These are phyloP conservation scores for Quercus phellos DNA, from an alignment of 331 rosid genomes.

Conservation along the genomic window DNA sequence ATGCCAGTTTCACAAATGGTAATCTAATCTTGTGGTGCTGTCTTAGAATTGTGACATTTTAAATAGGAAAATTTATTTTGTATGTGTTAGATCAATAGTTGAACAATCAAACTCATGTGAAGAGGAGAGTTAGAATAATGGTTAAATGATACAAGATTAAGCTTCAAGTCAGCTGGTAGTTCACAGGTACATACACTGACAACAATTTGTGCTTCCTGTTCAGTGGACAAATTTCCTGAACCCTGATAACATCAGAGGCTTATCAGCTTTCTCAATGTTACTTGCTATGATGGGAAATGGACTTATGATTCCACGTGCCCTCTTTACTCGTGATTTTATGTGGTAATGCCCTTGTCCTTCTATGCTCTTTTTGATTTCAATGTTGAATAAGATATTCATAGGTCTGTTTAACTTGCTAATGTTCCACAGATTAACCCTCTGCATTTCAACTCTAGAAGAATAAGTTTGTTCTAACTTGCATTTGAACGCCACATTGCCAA, in stretches of 20 bases:
- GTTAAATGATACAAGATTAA: too few relatives aligned
- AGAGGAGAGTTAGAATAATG: too few relatives aligned
- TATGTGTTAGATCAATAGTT: background rate
- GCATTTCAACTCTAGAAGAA: background rate
- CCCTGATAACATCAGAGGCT: conserved; percentile 95
- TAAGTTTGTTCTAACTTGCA: background rate
- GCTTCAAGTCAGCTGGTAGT: too few relatives aligned
- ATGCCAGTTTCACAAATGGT: conserved; percentile 98
- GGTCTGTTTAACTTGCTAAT: background rate
- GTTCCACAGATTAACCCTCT: background rate
- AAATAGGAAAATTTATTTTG: background rate
- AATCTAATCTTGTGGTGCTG: conserved; percentile 7
- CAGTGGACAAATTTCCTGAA: conserved; percentile 96
- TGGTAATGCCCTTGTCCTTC: conserved; percentile 51
- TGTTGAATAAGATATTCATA: background rate
- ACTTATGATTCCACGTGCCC: conserved; percentile 88
- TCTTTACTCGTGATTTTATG: conserved; percentile 82
- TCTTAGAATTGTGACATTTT: conserved; percentile 4
- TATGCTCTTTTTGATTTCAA: background rate
- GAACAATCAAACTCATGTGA: too few relatives aligned
- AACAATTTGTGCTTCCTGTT: conserved; percentile 21
- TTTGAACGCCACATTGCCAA: background rate
- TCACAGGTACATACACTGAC: background rate
- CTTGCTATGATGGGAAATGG: conserved; percentile 97
- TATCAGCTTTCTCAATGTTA: conserved; percentile 87